Base-by-base conservation (phyloP, 1,284 basidiomycete species). In the Thecaphora frezii region DNA sequence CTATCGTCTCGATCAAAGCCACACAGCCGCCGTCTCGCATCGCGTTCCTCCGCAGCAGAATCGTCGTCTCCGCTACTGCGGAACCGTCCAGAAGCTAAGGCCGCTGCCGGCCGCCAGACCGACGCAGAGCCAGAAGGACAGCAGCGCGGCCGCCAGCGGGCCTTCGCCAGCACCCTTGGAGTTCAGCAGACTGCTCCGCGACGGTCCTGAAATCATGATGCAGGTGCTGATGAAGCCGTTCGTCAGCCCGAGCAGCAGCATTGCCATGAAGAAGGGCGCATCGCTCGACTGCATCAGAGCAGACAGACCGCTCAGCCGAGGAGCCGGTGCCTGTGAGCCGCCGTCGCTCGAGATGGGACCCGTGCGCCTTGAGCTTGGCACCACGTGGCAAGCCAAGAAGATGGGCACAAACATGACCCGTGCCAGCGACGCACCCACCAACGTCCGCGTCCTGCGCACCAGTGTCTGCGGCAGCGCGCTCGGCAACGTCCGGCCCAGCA, bases 51-150 rank as follows among this genome's bases (percentile, higher is more conserved):
- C n/a, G n/a, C n/a, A n/a, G n/a, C n/a, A n/a, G n/a, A n/a, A n/a
- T n/a, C 14, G 28, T 30, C 8, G 8, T 14, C 28, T 30, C 14
- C 13, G 4, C 18, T 9, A 39, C 22, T 40, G 22, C 38, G 55
- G 52, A 28, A 67, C 65, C 21, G 65, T 67, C 33, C 58, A 47
- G 49, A 73, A 73, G 53, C 69, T 71, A 3, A 59, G 16, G 3
- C 58, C 54, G 37, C 69, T 69, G 13, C 73, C 73, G 21, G 64
- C 52, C 0, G 73, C 72, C 36, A 76, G 49, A 0, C 73, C 73
- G 5, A 76, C 51, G 22, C 71, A 73, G 3, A 76, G 51, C 73
- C 73, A 76, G 46, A 69, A 73, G 13, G 60, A 65, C 7, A 76
- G 51, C 43, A 76, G 41, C 1, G 69, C 65, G 4, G 67, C 73